These are phyloP conservation scores for Clausena lansium DNA, from an alignment of 345 rosid species.

Conservation along the genomic window DNA sequence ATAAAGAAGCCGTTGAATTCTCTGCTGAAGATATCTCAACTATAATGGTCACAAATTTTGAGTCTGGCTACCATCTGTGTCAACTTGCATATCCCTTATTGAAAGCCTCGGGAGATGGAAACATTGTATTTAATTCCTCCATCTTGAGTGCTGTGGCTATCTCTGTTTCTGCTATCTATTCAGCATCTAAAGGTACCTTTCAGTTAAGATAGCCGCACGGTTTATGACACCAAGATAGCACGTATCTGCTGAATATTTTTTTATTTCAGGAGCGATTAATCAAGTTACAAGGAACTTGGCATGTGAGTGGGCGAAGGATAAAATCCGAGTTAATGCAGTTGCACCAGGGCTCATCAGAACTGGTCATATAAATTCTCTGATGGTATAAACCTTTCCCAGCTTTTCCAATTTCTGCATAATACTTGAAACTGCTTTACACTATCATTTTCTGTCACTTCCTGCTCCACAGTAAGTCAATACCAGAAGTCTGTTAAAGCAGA, in stretches of 20 bases:
- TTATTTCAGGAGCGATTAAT: slow-evolving; percentile 21
- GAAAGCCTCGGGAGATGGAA: slow-evolving; percentile 46
- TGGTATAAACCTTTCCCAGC: not conserved
- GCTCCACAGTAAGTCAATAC: no score
- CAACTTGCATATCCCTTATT: slow-evolving; percentile 48
- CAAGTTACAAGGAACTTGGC: not conserved
- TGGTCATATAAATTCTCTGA: not conserved
- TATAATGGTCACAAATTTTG: slow-evolving; percentile 38
- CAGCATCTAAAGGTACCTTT: slow-evolving; percentile 42
- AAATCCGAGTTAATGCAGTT: not conserved
- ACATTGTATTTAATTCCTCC: slow-evolving; percentile 47
- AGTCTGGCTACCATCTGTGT: slow-evolving; percentile 45
- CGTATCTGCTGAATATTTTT: not conserved
- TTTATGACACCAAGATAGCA: not conserved
- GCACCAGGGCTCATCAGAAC: not conserved
- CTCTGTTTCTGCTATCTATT: slow-evolving; percentile 31
- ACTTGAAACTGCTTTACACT: no score
- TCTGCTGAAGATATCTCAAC: slow-evolving; percentile 31
- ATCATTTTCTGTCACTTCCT: no score
- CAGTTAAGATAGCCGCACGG: no score
- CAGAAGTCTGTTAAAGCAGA: no score
- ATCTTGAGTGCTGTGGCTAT: slow-evolving; percentile 33
- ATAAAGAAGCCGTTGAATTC: slow-evolving; percentile 32
- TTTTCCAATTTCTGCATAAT: no score
- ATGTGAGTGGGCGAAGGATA: not conserved